These are phyloP conservation scores for Lipomyces sp. DNA, from an alignment of 805 yeast genomes.

Conservation along the genomic window DNA sequence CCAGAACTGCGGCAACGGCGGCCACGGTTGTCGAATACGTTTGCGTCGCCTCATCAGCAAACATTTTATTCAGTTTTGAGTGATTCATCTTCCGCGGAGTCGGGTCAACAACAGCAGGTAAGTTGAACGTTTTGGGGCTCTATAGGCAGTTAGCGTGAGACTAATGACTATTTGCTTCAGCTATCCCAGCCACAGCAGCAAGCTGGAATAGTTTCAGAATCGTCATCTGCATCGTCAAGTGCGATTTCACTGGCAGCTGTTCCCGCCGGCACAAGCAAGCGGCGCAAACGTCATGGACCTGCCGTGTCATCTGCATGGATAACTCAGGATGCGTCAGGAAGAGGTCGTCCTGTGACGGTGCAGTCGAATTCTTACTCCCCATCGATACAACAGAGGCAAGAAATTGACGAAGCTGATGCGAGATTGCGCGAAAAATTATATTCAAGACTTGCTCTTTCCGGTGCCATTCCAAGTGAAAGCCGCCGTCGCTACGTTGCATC, in stretches of 20 bases:
- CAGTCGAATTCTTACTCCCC: background rate
- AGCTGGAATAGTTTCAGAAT: too few relatives aligned
- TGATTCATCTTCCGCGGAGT: background rate
- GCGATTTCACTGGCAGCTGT: too few relatives aligned
- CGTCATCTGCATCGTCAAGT: background rate
- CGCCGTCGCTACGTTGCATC: conserved; percentile 13
- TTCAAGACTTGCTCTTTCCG: conserved; percentile 1
- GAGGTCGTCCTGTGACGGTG: conserved; percentile 13
- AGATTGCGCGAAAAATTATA: conserved; percentile 1
- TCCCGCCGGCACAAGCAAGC: background rate
- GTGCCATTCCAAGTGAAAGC: background rate
- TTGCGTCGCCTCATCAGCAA: background rate
- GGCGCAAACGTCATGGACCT: conserved; percentile 25
- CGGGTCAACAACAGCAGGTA: background rate
- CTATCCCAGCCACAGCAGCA: too few relatives aligned
- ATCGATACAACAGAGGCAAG: conserved; percentile 6
- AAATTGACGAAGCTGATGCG: conserved; percentile 9
- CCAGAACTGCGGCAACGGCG: conserved; percentile 16
- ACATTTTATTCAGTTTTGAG: background rate
- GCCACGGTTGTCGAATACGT: background rate
- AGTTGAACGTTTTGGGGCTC: background rate
- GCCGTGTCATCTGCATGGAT: conserved; percentile 27
- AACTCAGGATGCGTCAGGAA: conserved; percentile 17
- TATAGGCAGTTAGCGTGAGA: background rate
- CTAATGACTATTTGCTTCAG: background rate